phyloP scores from a whole-genome alignment of 169 alveolate species.

The Cystoisospora suis region DNA sequence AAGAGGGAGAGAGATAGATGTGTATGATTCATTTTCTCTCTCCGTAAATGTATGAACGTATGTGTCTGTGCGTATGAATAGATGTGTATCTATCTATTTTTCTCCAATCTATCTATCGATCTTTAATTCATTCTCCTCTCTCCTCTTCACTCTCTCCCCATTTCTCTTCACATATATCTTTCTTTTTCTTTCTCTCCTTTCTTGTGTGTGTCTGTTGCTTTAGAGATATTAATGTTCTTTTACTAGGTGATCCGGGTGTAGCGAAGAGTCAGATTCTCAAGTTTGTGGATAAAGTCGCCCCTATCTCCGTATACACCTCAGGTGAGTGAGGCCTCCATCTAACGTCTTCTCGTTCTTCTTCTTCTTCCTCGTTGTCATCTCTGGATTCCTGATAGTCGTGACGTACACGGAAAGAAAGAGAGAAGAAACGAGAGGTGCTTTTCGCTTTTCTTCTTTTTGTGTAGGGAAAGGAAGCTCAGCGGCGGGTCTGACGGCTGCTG shows the following conservation, averaged over 20 bases:
- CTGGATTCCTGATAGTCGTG: not conserved
- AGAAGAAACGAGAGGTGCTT: too few relatives aligned
- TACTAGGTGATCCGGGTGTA: conserved; percentile 98
- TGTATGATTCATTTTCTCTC: not conserved
- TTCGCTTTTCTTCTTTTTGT: not conserved
- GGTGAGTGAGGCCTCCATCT: conserved; percentile 44
- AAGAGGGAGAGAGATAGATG: not conserved
- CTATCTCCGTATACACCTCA: conserved; percentile 97
- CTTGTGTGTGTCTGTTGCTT: not conserved
- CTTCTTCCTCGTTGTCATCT: not conserved
- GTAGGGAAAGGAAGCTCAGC: conserved; percentile 99
- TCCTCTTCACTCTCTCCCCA: too few relatives aligned
- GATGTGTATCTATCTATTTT: not conserved
- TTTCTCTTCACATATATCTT: too few relatives aligned
- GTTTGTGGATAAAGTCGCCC: conserved; percentile 96
- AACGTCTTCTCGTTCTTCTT: not conserved
- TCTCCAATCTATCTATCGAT: too few relatives aligned
- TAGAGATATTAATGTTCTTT: conserved; percentile 80
- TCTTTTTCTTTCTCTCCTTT: not conserved
- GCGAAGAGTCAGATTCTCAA: conserved; percentile 87
- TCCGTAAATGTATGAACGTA: not conserved
- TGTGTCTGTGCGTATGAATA: not conserved
- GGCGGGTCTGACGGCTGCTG: conserved; percentile 99
- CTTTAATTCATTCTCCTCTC: not conserved
- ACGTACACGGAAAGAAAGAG: not conserved